phyloP scores from a whole-genome alignment of 306 rosid species.

The apple (Malus domestica) region ASM211411v1 NC_041792.1:19234407-19234906 shows the following conservation, averaged over 20 bases:
- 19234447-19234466: background rate
- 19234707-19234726: constrained; percentile 19
- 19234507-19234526: background rate
- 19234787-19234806: constrained; percentile 95
- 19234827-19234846: constrained; percentile 84
- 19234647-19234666: constrained; percentile 97
- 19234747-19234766: constrained; percentile 15
- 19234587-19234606: constrained; percentile 83
- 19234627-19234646: constrained; percentile 79
- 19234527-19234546: constrained; percentile 3
- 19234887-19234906: constrained; percentile 88
- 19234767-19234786: constrained; percentile 46
- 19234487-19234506: background rate
- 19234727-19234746: constrained; percentile 6
- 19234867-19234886: constrained; percentile 92
- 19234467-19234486: background rate
- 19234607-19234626: constrained; percentile 86
- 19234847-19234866: constrained; percentile 94
- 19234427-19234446: background rate
- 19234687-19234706: constrained; percentile 36
- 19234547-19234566: background rate
- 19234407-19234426: background rate
- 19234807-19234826: constrained; percentile 94
- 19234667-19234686: constrained; percentile 92
- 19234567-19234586: constrained; percentile 14